A percentile compares a stretch with the other conserved stretches of the same genome.
Conservation (phyloP, 1,284 basidiomycete genomes). For the Earliella scabrosa region DNA sequence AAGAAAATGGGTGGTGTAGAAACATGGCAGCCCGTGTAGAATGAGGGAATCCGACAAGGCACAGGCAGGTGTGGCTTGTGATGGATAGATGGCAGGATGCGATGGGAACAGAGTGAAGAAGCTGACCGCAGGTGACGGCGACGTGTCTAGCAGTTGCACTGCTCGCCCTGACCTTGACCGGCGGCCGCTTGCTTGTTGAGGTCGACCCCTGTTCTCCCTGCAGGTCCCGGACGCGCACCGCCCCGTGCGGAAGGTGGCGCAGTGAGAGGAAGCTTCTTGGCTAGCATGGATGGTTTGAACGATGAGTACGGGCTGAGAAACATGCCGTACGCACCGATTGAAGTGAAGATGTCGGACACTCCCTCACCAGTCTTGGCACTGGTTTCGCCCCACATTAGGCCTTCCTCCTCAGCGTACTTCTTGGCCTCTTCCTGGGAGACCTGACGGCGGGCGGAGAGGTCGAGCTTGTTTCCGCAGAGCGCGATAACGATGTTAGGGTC, state of each 20-base stretch:
- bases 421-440: conserved; percentile 86
- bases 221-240: conserved; percentile 49
- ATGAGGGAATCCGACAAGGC: neutral
- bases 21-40: conserved; percentile 1
- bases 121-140: conserved; percentile 2
- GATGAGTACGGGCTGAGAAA: conserved; percentile 1
- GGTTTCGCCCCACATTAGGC: conserved; percentile 94
- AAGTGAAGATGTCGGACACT: conserved; percentile 87
- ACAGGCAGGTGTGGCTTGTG: neutral
- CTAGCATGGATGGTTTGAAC: conserved; percentile 40
- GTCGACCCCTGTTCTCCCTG: conserved; percentile 69
- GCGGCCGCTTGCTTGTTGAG: conserved; percentile 66
- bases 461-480: conserved; percentile 94
- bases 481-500: conserved; percentile 97
- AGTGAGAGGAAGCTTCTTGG: conserved; percentile 82
- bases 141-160: conserved; percentile 71
- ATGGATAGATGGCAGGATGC: conserved; percentile 8
- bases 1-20: conserved; percentile 6
- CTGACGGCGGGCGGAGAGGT: conserved; percentile 82
- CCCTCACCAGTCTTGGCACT: conserved; percentile 94
- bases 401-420: conserved; percentile 94
- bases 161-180: conserved; percentile 57
- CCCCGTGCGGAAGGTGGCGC: conserved; percentile 66
- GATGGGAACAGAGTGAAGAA: conserved; percentile 21
- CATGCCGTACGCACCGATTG: conserved; percentile 65